Evolutionary conservation across 176 grass and related monocot species (phyloP).

Genomic region (Echinochloa phyllopogon): DNA sequence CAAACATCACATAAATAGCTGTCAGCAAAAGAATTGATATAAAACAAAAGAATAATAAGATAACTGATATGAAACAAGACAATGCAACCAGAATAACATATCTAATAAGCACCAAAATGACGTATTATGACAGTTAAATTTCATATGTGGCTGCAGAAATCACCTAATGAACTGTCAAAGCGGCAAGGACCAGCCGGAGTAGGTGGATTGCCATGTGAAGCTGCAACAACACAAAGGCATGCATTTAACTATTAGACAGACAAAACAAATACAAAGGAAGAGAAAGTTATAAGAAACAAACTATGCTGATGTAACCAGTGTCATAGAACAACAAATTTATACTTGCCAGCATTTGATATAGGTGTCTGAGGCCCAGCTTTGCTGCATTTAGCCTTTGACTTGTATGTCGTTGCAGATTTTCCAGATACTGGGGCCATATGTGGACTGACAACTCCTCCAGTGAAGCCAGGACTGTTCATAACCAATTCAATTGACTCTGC

Average conservation of each 20-base stretch:
- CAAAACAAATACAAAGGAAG: background rate
- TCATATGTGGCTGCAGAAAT: conserved; percentile 30
- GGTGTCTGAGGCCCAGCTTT: conserved; percentile 58
- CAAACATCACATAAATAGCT: conserved; percentile 33
- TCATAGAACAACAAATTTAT: conserved; percentile 31
- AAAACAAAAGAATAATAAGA: conserved; percentile 15
- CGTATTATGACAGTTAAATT: conserved; percentile 14
- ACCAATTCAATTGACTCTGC: conserved; percentile 58
- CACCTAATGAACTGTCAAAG: conserved; percentile 91
- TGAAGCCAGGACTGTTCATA: conserved; percentile 56
- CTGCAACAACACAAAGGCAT: conserved; percentile 46
- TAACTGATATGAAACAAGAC: conserved; percentile 37
- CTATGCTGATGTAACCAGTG: conserved; percentile 24
- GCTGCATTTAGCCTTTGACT: conserved; percentile 61
- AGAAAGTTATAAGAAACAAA: conserved; percentile 25
- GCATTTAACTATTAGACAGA: conserved; percentile 29
- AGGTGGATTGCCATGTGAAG: conserved; percentile 69
- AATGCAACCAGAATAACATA: conserved; percentile 23
- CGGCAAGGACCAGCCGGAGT: conserved; percentile 72
- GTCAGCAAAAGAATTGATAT: conserved; percentile 29
- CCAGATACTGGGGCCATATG: conserved; percentile 57
- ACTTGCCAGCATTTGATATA: conserved; percentile 77
- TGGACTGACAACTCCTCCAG: conserved; percentile 56
- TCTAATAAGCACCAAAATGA: conserved; percentile 11
- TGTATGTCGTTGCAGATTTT: conserved; percentile 59